A percentile compares a stretch with the other conserved stretches of the same genome.
Evolutionary conservation across 441 rosid species (phyloP).

Genomic region (Jatropha multifida): DNA sequence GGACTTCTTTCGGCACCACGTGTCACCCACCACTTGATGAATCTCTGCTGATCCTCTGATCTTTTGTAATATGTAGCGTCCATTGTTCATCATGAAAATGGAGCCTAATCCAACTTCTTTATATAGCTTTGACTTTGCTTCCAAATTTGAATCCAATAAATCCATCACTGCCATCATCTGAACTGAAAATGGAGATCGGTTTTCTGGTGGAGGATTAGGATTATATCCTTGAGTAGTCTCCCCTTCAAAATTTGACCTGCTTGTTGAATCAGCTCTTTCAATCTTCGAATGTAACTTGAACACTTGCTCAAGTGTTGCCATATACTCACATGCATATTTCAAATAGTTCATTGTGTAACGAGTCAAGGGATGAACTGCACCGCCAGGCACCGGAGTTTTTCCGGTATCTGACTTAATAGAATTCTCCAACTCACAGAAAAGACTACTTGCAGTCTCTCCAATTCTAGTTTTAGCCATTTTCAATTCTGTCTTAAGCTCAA

Average conservation of each 20-base stretch:
- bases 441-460: slow-evolving; percentile 69
- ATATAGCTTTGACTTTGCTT: slow-evolving; percentile 66
- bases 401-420: slow-evolving; percentile 69
- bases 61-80: slow-evolving; percentile 83
- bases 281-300: slow-evolving; percentile 68
- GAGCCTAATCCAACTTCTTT: slow-evolving; percentile 50
- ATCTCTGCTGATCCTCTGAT: slow-evolving; percentile 70
- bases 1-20: slow-evolving; percentile 35
- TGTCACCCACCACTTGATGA: slow-evolving; percentile 55
- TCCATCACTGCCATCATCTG: slow-evolving; percentile 68
- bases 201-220: background rate
- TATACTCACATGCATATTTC: slow-evolving; percentile 77
- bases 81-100: slow-evolving; percentile 97
- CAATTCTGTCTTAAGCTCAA: slow-evolving; percentile 54
- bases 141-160: slow-evolving; percentile 58
- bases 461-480: slow-evolving; percentile 47
- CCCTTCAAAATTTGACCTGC: slow-evolving; percentile 28
- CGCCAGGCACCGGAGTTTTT: slow-evolving; percentile 77
- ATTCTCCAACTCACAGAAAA: slow-evolving; percentile 70
- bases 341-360: slow-evolving; percentile 92
- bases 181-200: slow-evolving; percentile 50
- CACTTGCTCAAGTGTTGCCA: slow-evolving; percentile 70
- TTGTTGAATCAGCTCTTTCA: slow-evolving; percentile 52
- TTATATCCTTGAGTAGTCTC: background rate
- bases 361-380: slow-evolving; percentile 84